These are phyloP conservation scores for Botrytis squamosa DNA, from an alignment of 2,329 filamentous ascomycete genomes.

Conservation along the genomic window DNA sequence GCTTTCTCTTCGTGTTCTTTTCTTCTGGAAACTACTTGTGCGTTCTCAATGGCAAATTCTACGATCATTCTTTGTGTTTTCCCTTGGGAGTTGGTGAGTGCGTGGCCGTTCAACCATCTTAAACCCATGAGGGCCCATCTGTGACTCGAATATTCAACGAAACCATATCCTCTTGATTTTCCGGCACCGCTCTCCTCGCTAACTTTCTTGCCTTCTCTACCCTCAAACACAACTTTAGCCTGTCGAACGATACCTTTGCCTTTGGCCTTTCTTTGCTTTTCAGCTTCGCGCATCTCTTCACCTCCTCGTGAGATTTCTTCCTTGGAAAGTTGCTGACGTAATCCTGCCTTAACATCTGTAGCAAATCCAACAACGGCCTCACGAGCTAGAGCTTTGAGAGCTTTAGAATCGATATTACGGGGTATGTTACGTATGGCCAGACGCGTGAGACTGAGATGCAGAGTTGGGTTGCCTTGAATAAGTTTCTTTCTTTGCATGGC, in stretches of 20 bases:
- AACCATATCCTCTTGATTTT: slow-evolving; percentile 89
- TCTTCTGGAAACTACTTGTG: slow-evolving; percentile 85
- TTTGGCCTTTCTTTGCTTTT: slow-evolving; percentile 74
- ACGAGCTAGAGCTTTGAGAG: slow-evolving; percentile 85
- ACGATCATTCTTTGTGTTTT: slow-evolving; percentile 88
- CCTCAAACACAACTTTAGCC: slow-evolving; percentile 93
- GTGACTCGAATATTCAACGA: slow-evolving; percentile 94
- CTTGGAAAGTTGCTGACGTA: slow-evolving; percentile 76
- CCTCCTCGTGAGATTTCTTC: slow-evolving; percentile 83
- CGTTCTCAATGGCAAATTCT: slow-evolving; percentile 98
- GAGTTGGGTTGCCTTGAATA: slow-evolving; percentile 84
- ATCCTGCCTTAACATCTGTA: slow-evolving; percentile 77
- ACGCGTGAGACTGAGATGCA: slow-evolving; percentile 86
- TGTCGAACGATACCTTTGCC: slow-evolving; percentile 87
- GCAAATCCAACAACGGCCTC: slow-evolving; percentile 95
- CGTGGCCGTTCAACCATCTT: slow-evolving; percentile 83
- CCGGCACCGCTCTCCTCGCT: slow-evolving; percentile 73
- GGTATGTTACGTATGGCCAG: slow-evolving; percentile 91
- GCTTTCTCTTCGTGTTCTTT: slow-evolving; percentile 60
- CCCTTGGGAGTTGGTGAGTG: slow-evolving; percentile 59
- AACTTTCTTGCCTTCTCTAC: slow-evolving; percentile 79
- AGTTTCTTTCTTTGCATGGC: slow-evolving; percentile 83
- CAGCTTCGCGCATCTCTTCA: slow-evolving; percentile 76
- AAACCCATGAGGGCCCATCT: slow-evolving; percentile 93
- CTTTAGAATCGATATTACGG: slow-evolving; percentile 77